Evolutionary conservation across 768 basidiomycete genomes (phyloP), one percentile per base, ranked within the genome.

Genomic region (Suillus cothurnatus): DNA sequence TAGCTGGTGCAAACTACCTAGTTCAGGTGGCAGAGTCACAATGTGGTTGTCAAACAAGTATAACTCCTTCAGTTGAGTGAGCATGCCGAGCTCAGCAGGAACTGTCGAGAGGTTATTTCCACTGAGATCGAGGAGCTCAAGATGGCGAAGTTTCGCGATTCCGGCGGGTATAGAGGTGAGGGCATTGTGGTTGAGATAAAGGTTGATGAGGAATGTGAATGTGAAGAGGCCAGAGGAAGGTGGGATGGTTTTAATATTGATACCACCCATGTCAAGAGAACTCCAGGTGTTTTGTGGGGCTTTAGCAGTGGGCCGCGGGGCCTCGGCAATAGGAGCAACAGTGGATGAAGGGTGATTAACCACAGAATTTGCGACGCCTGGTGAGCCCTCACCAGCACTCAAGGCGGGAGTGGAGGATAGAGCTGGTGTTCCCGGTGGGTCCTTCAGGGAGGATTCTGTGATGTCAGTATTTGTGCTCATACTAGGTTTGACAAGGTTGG

Each of bases 141-240:
- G 83, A 74, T 95, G 90, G 47, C 90, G 87, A 64, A 99, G 85
- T 69, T 86, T 89, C 57, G 92, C 81, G 62, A 99, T 94, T 76
- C 92, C 86, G 23, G 91, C 85, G 5, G 97, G 95, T 39, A 99
- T 79, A 67, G 85, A 76, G 11, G 88, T 80, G 55, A 99, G 83
- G 31, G 87, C 82, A 72, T 99, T 99, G 81, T 99, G 97, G 70
- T 98, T 98, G 76, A 99, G 92, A 79, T 96, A 98, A 58, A 99
- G 90, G 67, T 90, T 91, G 70, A 91, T 91, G 65, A 99, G 89
- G 83, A 95, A 97, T n/a, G 88, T 87, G 81, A 97, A 98, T 9
- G 88, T 81, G 77, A 93, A 93, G 50, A 94, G 81, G 32, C 88
- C 89, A 55, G 90, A 91, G 8, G 80, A 83, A 6, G 88, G 79